phyloP scores from a whole-genome alignment of 768 basidiomycete genomes.

The Sarcodon sp. region DNA sequence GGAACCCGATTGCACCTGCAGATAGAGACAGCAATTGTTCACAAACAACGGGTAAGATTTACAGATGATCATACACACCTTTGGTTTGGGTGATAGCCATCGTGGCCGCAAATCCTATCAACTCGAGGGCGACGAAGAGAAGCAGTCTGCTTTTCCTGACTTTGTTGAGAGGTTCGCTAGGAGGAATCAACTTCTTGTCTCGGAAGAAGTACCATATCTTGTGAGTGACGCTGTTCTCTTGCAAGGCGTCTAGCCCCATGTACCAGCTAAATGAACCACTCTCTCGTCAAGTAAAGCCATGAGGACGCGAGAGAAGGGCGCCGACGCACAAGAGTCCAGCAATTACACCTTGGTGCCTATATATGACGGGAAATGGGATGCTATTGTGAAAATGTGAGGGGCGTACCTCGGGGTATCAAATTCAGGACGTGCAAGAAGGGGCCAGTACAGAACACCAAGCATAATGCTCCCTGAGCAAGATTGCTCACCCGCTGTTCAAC shows the following conservation, averaged over 20 bases:
- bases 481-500: slow-evolving; percentile 94
- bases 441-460: slow-evolving; percentile 65
- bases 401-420: slow-evolving; percentile 54
- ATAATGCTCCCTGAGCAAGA: slow-evolving; percentile 69
- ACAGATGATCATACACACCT: slow-evolving; percentile 28
- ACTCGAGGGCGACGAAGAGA: slow-evolving; percentile 62
- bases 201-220: slow-evolving; percentile 72
- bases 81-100: slow-evolving; percentile 88
- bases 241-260: slow-evolving; percentile 80
- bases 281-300: background rate
- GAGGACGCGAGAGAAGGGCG: too few relatives aligned
- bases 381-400: slow-evolving; percentile 11
- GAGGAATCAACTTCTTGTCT: slow-evolving; percentile 50
- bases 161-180: slow-evolving; percentile 55
- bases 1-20: slow-evolving; percentile 81
- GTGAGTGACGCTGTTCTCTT: slow-evolving; percentile 69
- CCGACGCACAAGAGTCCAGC: slow-evolving; percentile 71
- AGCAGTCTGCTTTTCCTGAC: slow-evolving; percentile 67
- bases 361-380: background rate
- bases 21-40: background rate
- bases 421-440: slow-evolving; percentile 74
- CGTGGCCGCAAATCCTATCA: slow-evolving; percentile 76
- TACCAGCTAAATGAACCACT: slow-evolving; percentile 47
- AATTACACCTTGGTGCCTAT: slow-evolving; percentile 36
- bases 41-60: background rate